Evolutionary conservation across 352 stramenopile species (phyloP), one percentile per base, ranked within the genome.

Genomic region (Phytophthora melonis): DNA sequence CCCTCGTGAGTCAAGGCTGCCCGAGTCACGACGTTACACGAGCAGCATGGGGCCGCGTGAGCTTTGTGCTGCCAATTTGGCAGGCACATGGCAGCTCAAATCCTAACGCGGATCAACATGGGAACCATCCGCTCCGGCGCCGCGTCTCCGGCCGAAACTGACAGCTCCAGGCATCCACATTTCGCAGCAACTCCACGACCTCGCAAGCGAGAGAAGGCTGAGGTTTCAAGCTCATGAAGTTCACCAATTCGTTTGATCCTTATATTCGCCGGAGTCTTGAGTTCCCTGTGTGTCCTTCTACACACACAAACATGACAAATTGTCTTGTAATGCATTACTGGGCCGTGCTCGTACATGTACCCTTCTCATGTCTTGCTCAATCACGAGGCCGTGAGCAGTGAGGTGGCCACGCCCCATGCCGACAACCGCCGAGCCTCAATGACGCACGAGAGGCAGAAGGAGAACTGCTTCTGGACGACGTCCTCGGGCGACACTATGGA

Each of bases 371-470:
- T 55, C n/a, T 68, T 9, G 36, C 61, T 25, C 18, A 62, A 16
- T 77, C 70, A 77, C 41, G 70, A 58, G 19, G 65, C 61, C 30
- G 60, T 69, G 47, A 84, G 68, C 27, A 75, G 66, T 11, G 75
- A 70, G 5, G 68, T 73, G 10, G 78, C 80, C 9, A 88, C 78
- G 30, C 86, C 66, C 72, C 80, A 82, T 16, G 80, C 73, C 18
- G 77, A 70, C 3, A 81, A 18, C n/a, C 72, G 72, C 19, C 77
- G 80, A 45, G 82, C 69, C 39, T 85, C 80, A 16, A 88, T 55
- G 3, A 90, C 70, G 60, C 84, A 92, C 10, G 61, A 66, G n/a
- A 82, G 63, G 52, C 85, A 92, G 70, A 90, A 92, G 55, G 67
- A 67, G 30, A 92, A 75, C 58, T 77, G 47, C 34, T 83, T 84